Conservation (phyloP, 306 rosid species). For the Cicer cuneatum region DNA sequence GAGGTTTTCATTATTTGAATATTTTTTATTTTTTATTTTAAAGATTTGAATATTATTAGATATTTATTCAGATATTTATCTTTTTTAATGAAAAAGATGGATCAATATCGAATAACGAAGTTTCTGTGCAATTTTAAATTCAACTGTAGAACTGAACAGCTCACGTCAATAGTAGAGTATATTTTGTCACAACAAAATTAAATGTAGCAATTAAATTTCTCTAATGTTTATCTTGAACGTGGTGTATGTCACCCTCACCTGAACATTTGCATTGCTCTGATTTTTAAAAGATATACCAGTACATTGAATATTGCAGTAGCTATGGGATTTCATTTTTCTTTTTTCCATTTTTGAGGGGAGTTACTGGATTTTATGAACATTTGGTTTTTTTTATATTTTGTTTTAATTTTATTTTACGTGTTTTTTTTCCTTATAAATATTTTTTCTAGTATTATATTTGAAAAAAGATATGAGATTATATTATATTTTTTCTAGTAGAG, state of each 20-base stretch:
- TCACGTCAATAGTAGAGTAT: neutral
- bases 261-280: neutral
- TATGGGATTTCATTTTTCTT: too few species aligned
- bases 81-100: neutral
- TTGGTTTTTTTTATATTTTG: neutral
- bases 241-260: neutral
- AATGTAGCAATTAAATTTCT: neutral
- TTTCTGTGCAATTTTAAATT: neutral
- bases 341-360: too few species aligned
- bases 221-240: conserved; percentile 3
- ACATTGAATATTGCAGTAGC: too few species aligned
- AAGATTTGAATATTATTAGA: too few species aligned
- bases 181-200: neutral
- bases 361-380: neutral
- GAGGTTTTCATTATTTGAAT: too few species aligned
- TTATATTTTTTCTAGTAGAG: too few species aligned
- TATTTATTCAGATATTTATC: neutral
- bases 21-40: too few species aligned
- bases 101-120: neutral
- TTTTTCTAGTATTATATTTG: too few species aligned
- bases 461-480: too few species aligned
- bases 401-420: too few species aligned
- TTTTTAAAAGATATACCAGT: neutral
- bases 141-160: neutral
- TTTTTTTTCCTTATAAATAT: too few species aligned